Evolutionary conservation across 257 asterid genomes (phyloP).

Genomic region (Solanum pinnatisectum): DNA sequence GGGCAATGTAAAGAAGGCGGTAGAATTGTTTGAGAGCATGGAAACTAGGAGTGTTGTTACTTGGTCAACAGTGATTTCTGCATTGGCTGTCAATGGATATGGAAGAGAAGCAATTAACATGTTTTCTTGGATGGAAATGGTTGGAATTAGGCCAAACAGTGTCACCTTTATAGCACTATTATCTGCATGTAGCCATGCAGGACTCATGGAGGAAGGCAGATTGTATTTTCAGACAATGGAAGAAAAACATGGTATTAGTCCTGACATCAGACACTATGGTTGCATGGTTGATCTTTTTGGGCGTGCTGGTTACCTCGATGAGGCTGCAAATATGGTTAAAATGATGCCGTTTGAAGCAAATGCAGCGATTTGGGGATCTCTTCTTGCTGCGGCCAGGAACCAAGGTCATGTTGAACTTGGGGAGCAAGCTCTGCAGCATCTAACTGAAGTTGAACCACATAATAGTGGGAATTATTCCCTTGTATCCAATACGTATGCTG

Average conservation of each 20-base stretch:
- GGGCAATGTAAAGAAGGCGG: not conserved
- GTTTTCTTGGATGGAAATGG: slow-evolving; percentile 4
- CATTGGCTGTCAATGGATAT: slow-evolving; percentile 4
- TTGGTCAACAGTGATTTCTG: slow-evolving; percentile 4
- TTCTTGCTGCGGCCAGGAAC: slow-evolving; percentile 10
- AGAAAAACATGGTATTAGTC: slow-evolving; percentile 1
- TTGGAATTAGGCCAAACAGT: not conserved
- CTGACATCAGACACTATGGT: slow-evolving; percentile 9
- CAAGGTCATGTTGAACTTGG: slow-evolving; percentile 7
- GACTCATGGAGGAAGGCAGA: slow-evolving; percentile 1
- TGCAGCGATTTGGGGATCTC: slow-evolving; percentile 11
- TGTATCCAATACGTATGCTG: slow-evolving; percentile 2
- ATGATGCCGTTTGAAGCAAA: slow-evolving; percentile 8
- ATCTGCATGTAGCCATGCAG: slow-evolving; percentile 7
- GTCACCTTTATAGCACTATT: slow-evolving; percentile 2
- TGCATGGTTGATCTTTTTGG: slow-evolving; percentile 9
- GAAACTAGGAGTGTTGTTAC: not conserved
- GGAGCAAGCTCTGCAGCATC: slow-evolving; percentile 2
- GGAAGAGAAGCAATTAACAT: slow-evolving; percentile 2
- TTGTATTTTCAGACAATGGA: slow-evolving; percentile 1
- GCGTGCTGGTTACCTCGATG: slow-evolving; percentile 2
- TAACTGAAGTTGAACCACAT: slow-evolving; percentile 1
- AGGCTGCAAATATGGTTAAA: not conserved
- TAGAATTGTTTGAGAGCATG: slow-evolving; percentile 5
- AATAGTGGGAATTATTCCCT: slow-evolving; percentile 14